Conservation (phyloP, 345 rosid species). For the Heritiera fomes region DNA sequence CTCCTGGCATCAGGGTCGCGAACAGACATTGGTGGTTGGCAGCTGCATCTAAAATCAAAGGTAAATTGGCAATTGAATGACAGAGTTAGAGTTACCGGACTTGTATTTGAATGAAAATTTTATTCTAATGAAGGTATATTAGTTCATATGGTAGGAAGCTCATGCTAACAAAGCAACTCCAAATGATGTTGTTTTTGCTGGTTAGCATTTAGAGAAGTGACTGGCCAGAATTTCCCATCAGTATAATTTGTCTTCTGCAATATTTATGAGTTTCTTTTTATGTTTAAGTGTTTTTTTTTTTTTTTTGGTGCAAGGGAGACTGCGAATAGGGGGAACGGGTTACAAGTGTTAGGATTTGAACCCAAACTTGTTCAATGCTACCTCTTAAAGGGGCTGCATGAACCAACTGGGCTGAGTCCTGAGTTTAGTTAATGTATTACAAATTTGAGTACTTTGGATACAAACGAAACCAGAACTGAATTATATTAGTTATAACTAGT, state of each 20-base stretch:
- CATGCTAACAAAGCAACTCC: conserved; percentile 1
- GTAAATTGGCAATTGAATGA: conserved; percentile 37
- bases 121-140: neutral
- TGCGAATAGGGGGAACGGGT: too few species aligned
- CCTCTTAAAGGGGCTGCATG: too few species aligned
- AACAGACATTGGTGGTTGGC: conserved; percentile 72
- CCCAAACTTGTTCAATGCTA: too few species aligned
- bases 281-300: neutral
- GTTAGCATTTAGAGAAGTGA: conserved; percentile 12
- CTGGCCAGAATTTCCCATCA: neutral
- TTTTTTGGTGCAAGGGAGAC: too few species aligned
- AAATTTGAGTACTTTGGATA: neutral
- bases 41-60: conserved; percentile 70
- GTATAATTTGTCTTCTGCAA: neutral
- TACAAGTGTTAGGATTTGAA: too few species aligned
- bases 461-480: neutral
- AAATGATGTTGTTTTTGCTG: neutral
- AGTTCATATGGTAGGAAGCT: conserved; percentile 3
- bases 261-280: neutral
- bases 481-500: neutral
- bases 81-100: neutral
- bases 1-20: conserved; percentile 72
- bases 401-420: too few species aligned
- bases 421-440: too few species aligned
- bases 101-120: neutral